Evolutionary conservation across 2,329 filamentous ascomycete species (phyloP).

Genomic region (Thelonectria blattea): DNA sequence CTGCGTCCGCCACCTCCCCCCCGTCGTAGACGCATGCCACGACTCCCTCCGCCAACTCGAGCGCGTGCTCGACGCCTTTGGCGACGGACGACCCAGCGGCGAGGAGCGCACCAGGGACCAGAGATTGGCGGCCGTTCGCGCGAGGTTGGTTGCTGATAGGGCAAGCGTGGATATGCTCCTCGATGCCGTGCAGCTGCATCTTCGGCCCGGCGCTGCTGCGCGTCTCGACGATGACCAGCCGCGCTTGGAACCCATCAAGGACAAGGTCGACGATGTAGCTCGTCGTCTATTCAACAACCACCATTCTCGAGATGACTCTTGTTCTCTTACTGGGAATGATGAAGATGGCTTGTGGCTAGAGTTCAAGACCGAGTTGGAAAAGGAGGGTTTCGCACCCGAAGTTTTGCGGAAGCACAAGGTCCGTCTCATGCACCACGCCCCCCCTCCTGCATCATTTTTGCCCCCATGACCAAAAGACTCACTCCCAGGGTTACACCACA

Average conservation of each 20-base stretch:
- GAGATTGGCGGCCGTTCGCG: constrained; percentile 49
- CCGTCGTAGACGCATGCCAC: constrained; percentile 62
- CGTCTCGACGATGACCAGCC: constrained; percentile 45
- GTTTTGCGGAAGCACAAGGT: constrained; percentile 65
- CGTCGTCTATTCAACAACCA: constrained; percentile 54
- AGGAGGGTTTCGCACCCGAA: constrained; percentile 63
- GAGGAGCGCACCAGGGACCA: constrained; percentile 45
- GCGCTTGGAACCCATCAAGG: constrained; percentile 61
- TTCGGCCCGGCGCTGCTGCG: constrained; percentile 48
- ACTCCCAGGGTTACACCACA: constrained; percentile 35
- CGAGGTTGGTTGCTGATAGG: constrained; percentile 58
- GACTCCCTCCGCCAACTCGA: constrained; percentile 62
- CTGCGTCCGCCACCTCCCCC: constrained; percentile 56
- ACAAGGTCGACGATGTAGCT: constrained; percentile 66
- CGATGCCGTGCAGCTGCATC: constrained; percentile 61
- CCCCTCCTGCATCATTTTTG: neutral
- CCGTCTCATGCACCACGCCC: constrained; percentile 30
- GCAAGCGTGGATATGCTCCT: constrained; percentile 62
- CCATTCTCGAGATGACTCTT: constrained; percentile 44
- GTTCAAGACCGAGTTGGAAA: constrained; percentile 63
- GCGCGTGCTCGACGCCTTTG: constrained; percentile 56
- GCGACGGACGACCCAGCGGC: constrained; percentile 34
- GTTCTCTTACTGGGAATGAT: constrained; percentile 43
- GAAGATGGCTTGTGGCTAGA: constrained; percentile 63
- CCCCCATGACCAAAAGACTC: constrained; percentile 1